phyloP scores from a whole-genome alignment of 192 early-diverging fungal species.

The Obelidium mucronatum region DNA sequence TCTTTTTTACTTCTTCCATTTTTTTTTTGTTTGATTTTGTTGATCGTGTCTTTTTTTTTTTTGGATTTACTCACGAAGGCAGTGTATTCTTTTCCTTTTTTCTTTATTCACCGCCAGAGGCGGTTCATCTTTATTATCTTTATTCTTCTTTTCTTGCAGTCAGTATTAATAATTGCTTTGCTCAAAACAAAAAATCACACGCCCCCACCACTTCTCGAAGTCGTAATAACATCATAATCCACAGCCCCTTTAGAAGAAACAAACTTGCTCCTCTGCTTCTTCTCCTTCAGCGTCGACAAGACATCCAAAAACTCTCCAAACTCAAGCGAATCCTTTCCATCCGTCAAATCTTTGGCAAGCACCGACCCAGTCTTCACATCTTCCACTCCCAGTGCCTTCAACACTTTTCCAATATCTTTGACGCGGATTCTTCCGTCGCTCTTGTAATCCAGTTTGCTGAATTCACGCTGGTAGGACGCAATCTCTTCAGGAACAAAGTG shows the following conservation, averaged over 20 bases:
- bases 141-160: too few relatives aligned
- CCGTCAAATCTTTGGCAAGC: slow-evolving; percentile 56
- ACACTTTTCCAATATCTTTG: slow-evolving; percentile 57
- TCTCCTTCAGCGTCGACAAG: slow-evolving; percentile 40
- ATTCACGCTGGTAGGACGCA: slow-evolving; percentile 61
- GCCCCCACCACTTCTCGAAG: slow-evolving; percentile 22
- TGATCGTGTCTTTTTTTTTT: too few relatives aligned
- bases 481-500: slow-evolving; percentile 73
- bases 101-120: too few relatives aligned
- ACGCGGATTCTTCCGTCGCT: slow-evolving; percentile 65
- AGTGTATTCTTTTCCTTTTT: too few relatives aligned
- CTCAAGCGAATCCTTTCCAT: slow-evolving; percentile 60
- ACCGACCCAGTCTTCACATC: slow-evolving; percentile 42
- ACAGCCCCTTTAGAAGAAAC: neutral
- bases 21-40: too few relatives aligned
- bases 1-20: slow-evolving; percentile 17
- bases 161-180: too few relatives aligned
- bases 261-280: slow-evolving; percentile 12
- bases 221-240: neutral
- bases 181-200: too few relatives aligned
- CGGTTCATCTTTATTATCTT: too few relatives aligned
- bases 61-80: too few relatives aligned
- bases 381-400: slow-evolving; percentile 57
- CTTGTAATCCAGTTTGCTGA: slow-evolving; percentile 59
- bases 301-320: slow-evolving; percentile 78